These are phyloP conservation scores for Auricularia sp. DNA, from an alignment of 768 basidiomycete species.

Conservation along the genomic window DNA sequence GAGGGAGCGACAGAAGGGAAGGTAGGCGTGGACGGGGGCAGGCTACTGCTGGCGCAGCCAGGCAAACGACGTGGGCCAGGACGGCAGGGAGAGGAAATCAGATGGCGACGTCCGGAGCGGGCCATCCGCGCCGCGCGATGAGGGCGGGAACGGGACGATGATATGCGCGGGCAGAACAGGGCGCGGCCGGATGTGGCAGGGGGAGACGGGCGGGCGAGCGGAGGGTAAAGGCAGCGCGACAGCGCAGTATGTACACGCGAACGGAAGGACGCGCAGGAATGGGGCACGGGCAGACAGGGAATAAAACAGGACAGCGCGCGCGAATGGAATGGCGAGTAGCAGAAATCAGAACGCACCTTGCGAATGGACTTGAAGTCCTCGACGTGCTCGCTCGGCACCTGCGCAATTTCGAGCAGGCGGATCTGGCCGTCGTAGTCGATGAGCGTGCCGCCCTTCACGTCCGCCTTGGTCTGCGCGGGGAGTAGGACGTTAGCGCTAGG, in stretches of 20 bases:
- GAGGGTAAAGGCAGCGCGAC: constrained; percentile 26
- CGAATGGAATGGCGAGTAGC: too few species aligned
- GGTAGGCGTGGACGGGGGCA: too few species aligned
- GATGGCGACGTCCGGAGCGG: too few species aligned
- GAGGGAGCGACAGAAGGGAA: too few species aligned
- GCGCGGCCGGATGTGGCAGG: too few species aligned
- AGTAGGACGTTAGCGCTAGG: background rate
- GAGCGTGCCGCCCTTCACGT: constrained; percentile 80
- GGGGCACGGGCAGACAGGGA: background rate
- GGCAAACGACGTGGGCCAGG: too few species aligned
- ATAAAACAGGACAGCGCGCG: background rate
- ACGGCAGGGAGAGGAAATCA: too few species aligned
- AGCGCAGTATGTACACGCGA: constrained; percentile 3
- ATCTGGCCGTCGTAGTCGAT: constrained; percentile 87
- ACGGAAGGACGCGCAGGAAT: background rate
- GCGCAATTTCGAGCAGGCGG: constrained; percentile 86
- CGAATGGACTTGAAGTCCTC: constrained; percentile 83
- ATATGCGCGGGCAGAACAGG: too few species aligned
- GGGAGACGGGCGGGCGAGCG: too few species aligned
- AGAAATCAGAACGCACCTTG: background rate
- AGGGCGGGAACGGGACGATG: too few species aligned
- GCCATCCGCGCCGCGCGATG: too few species aligned
- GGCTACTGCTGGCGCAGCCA: too few species aligned
- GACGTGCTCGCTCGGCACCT: constrained; percentile 86
- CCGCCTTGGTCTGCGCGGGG: constrained; percentile 61